Evolutionary conservation across 352 stramenopile genomes (phyloP).

Genomic region (Phytophthora idaei): DNA sequence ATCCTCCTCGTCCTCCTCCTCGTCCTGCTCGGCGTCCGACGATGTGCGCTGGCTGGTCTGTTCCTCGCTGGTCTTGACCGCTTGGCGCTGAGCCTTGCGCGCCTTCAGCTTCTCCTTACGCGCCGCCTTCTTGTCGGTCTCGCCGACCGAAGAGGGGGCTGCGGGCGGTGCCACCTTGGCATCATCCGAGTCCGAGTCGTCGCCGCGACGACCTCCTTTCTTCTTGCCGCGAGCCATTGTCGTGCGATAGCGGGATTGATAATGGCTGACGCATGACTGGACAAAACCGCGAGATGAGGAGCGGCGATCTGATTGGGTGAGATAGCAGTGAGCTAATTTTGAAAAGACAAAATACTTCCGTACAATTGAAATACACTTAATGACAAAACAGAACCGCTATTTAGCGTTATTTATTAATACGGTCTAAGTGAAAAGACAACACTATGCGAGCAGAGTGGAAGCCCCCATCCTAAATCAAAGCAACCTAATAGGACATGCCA

Average conservation of each 20-base stretch:
- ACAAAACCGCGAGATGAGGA: slow-evolving; percentile 15
- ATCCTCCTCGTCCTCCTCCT: slow-evolving; percentile 47
- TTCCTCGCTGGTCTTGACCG: slow-evolving; percentile 49
- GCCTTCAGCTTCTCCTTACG: slow-evolving; percentile 80
- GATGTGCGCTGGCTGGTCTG: slow-evolving; percentile 34
- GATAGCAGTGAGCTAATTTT: background rate
- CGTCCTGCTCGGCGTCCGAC: slow-evolving; percentile 35
- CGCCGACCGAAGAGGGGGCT: slow-evolving; percentile 28
- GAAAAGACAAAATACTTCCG: background rate
- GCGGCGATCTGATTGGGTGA: slow-evolving; percentile 15
- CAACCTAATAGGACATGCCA: no score
- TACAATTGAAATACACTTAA: no score
- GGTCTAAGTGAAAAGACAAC: no score
- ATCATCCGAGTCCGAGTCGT: slow-evolving; percentile 81
- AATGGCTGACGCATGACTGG: slow-evolving; percentile 16
- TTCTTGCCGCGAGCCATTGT: slow-evolving; percentile 81
- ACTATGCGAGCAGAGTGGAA: no score
- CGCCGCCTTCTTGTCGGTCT: slow-evolving; percentile 78
- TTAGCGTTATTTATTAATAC: no score
- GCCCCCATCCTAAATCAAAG: no score
- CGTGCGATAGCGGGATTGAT: background rate
- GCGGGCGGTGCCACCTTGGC: slow-evolving; percentile 33
- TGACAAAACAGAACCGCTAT: no score
- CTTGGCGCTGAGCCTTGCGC: slow-evolving; percentile 60
- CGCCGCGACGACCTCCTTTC: slow-evolving; percentile 71